Percentiles rank a stretch among this genome's conserved stretches.
Conservation (phyloP, 1,284 basidiomycete genomes). For the Phlebopus sp. region DNA sequence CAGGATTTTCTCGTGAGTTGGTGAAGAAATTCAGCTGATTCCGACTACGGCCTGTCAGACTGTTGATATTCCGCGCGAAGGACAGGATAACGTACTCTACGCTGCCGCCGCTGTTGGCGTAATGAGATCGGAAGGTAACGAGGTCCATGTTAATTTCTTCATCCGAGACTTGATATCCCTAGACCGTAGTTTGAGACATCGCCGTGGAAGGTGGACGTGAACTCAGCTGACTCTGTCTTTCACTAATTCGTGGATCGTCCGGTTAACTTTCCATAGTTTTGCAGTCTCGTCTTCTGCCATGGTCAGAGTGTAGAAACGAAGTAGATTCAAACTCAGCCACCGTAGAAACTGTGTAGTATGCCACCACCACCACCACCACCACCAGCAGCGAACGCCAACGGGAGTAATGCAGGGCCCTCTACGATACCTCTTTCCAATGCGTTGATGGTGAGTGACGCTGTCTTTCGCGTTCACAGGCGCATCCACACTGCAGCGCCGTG, state of each 20-base stretch:
- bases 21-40: conserved; percentile 87
- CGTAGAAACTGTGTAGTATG: conserved; percentile 15
- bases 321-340: conserved; percentile 33
- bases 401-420: conserved; percentile 25
- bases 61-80: conserved; percentile 1
- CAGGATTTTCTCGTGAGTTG: conserved; percentile 62
- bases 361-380: conserved; percentile 34
- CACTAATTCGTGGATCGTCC: conserved; percentile 96
- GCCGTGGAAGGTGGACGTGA: conserved; percentile 4
- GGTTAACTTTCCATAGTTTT: conserved; percentile 93
- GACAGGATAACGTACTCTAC: conserved; percentile 52
- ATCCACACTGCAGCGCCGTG: conserved; percentile 3
- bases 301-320: conserved; percentile 26
- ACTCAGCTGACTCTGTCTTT: conserved; percentile 73
- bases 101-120: conserved; percentile 59
- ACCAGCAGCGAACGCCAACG: conserved; percentile 38
- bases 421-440: conserved; percentile 39
- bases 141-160: conserved; percentile 90
- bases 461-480: neutral
- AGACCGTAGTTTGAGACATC: conserved; percentile 19
- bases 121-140: conserved; percentile 64
- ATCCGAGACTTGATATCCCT: conserved; percentile 89
- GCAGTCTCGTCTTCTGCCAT: conserved; percentile 78
- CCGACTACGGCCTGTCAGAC: conserved; percentile 54
- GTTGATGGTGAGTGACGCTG: conserved; percentile 43